Conservation (phyloP, 352 stramenopile species). For the Globisporangium orthogonon region DNA sequence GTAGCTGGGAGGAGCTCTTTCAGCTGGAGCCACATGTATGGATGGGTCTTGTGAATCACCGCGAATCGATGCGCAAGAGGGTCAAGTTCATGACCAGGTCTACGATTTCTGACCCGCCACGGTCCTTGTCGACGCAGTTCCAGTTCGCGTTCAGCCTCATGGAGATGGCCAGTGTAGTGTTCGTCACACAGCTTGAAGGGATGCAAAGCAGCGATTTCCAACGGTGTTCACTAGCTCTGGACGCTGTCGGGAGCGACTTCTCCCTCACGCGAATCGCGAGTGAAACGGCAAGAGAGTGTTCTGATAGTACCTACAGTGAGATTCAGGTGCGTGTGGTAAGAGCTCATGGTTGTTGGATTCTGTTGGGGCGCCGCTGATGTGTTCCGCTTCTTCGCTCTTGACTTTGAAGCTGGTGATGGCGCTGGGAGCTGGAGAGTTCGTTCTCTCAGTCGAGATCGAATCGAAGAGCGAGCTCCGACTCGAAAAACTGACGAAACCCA, state of each 20-base stretch:
- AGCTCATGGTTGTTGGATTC: too few species aligned
- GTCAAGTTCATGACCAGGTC: background rate
- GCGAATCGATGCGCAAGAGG: conserved; percentile 10
- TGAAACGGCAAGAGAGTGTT: background rate
- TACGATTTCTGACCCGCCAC: background rate
- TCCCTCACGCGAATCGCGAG: conserved; percentile 7
- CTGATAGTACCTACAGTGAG: background rate
- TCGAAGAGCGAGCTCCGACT: background rate
- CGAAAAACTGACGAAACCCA: background rate
- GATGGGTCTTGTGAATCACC: conserved; percentile 16
- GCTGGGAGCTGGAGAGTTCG: conserved; percentile 33
- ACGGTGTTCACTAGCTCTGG: conserved; percentile 8
- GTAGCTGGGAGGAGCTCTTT: conserved; percentile 25
- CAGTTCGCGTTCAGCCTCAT: conserved; percentile 11
- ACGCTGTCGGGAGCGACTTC: conserved; percentile 20
- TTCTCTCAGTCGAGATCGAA: conserved; percentile 20
- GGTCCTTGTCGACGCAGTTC: background rate
- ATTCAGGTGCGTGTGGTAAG: conserved; percentile 6
- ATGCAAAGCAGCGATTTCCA: background rate
- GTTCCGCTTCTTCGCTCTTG: background rate
- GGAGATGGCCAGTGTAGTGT: conserved; percentile 7
- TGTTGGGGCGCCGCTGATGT: too few species aligned
- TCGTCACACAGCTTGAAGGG: conserved; percentile 1
- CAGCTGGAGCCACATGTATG: conserved; percentile 20
- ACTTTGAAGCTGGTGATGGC: conserved; percentile 13